These are phyloP conservation scores for Sechiopsis laciniata DNA, from an alignment of 306 rosid genomes.

Conservation along the genomic window DNA sequence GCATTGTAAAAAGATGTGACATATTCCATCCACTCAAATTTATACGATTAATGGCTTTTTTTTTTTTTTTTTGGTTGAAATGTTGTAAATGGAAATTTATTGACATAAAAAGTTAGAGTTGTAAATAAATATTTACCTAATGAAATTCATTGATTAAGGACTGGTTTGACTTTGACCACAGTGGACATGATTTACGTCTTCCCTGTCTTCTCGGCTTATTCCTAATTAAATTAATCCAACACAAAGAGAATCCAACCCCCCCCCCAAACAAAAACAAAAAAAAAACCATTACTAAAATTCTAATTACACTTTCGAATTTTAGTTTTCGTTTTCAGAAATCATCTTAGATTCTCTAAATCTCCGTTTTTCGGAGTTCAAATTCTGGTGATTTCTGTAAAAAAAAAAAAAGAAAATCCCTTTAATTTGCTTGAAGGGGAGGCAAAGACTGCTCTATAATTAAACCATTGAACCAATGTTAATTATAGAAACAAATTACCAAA, in stretches of 20 bases:
- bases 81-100: too few species aligned
- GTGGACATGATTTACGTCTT: slow-evolving; percentile 11
- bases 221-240: background rate
- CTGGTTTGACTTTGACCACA: slow-evolving; percentile 16
- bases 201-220: background rate
- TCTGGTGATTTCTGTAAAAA: background rate
- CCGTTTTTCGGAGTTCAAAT: background rate
- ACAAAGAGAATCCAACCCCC: background rate
- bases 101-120: background rate
- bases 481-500: background rate
- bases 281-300: background rate
- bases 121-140: background rate
- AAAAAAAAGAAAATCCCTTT: background rate
- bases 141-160: background rate
- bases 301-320: background rate
- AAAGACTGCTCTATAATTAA: background rate
- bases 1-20: too few species aligned
- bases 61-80: too few species aligned
- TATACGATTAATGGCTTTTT: too few species aligned
- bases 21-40: too few species aligned
- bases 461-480: background rate
- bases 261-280: background rate
- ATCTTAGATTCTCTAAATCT: background rate
- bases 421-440: slow-evolving; percentile 7
- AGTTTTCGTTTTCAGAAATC: background rate